Evolutionary conservation across 176 grass and related monocot species (phyloP).

Genomic region (Zoysia pacifica): DNA sequence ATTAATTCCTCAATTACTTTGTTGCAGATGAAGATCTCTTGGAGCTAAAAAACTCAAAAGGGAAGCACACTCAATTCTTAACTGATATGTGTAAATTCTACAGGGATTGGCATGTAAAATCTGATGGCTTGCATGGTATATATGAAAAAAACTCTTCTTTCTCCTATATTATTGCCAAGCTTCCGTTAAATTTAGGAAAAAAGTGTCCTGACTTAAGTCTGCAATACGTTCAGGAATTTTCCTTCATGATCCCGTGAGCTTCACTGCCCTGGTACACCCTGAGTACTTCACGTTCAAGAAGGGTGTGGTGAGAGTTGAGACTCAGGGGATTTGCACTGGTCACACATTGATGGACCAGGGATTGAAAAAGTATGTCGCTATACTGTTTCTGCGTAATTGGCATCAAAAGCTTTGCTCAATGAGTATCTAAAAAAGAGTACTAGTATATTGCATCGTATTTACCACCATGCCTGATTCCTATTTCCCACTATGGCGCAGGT

Average conservation of each 20-base stretch:
- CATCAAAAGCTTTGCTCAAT: slow-evolving; percentile 3
- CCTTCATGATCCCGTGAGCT: slow-evolving; percentile 88
- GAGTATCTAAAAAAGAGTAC: neutral
- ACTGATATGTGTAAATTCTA: slow-evolving; percentile 89
- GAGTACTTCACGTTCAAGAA: slow-evolving; percentile 89
- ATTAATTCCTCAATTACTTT: slow-evolving; percentile 18
- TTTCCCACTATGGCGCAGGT: slow-evolving; percentile 46
- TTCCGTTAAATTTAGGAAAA: neutral
- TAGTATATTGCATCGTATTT: neutral
- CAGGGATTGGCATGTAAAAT: slow-evolving; percentile 67
- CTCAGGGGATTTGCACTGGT: slow-evolving; percentile 78
- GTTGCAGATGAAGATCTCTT: slow-evolving; percentile 68
- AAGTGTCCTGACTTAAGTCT: neutral
- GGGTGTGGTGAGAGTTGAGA: slow-evolving; percentile 93
- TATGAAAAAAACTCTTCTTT: neutral
- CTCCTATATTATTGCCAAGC: neutral
- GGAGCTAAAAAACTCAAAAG: slow-evolving; percentile 75
- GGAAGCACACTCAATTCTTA: slow-evolving; percentile 67
- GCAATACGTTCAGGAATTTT: slow-evolving; percentile 65
- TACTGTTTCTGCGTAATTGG: slow-evolving; percentile 11
- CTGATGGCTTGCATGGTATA: slow-evolving; percentile 78
- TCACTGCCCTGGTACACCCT: slow-evolving; percentile 61
- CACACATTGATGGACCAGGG: slow-evolving; percentile 96
- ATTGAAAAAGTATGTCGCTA: slow-evolving; percentile 63
- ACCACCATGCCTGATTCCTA: neutral